Base-by-base conservation (phyloP, 2,329 filamentous ascomycete species). In the Botryotinia narcissicola region DNA sequence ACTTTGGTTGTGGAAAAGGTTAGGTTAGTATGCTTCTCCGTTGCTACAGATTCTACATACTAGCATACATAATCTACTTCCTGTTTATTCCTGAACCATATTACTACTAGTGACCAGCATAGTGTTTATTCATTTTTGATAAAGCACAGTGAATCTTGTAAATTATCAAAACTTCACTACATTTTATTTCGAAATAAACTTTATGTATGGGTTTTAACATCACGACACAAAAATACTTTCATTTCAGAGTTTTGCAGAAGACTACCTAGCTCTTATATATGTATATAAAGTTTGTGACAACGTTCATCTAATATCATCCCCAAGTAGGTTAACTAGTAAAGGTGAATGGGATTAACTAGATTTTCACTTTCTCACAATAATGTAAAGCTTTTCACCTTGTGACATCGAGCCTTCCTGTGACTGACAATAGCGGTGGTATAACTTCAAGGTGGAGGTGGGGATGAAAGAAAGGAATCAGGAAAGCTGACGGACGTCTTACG, bases 261-360 rank as follows among this genome's bases (percentile, higher is more conserved):
- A 57, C 1, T 40, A 40, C 37, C 37, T 29, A 18, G 14, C n/a
- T 5, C 51, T 4, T 57, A 0, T 0, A 32, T 57, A 29, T 57
- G 51, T 9, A 0, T 8, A 9, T 9, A 4, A 4, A 8, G 3
- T 18, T 8, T 57, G 7, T 18, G n/a, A 54, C 2, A n/a, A 16
- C 16, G 0, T 54, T n/a, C 2, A 6, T 2, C 25, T n/a, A 16
- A 54, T 16, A 16, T 16, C 48, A 54, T 0, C 12, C 7, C 46
- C 9, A 4, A 4, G 22, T 32, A 32, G 14, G 6, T 29, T 18
- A 29, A 57, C 14, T 57, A 18, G 51, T 2, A 7, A 29, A 29
- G 48, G 18, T 29, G n/a, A 57, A 32, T 57, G n/a, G 16, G 16
- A 18, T 32, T 32, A 18, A 18, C 6, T 57, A 18, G n/a, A 29